A percentile compares a stretch with the other conserved stretches of the same genome.
These are phyloP conservation scores for Hypoxylon sp. DNA, from an alignment of 2,329 filamentous ascomycete species.

Conservation along the genomic window DNA sequence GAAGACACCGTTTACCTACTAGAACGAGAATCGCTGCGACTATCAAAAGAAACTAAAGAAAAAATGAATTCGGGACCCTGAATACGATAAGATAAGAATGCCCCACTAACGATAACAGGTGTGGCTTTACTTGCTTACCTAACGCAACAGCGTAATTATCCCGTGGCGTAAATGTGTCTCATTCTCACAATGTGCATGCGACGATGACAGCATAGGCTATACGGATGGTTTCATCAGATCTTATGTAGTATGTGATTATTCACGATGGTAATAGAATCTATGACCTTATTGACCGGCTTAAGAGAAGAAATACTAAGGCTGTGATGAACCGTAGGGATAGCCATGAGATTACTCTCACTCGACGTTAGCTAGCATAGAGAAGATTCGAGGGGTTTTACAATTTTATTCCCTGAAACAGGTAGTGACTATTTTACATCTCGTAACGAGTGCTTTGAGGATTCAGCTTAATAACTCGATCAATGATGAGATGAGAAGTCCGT, in stretches of 20 bases:
- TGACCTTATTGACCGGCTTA: neutral
- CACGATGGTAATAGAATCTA: neutral
- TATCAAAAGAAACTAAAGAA: constrained; percentile 24
- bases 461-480: constrained; percentile 18
- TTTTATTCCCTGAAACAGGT: constrained; percentile 28
- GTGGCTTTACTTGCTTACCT: neutral
- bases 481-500: constrained; percentile 28
- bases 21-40: constrained; percentile 1
- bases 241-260: neutral
- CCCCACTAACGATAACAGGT: constrained; percentile 10
- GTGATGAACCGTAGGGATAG: neutral
- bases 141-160: neutral
- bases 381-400: constrained; percentile 19
- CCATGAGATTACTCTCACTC: neutral
- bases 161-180: constrained; percentile 13
- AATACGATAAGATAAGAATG: constrained; percentile 35
- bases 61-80: constrained; percentile 20
- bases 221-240: neutral
- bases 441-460: constrained; percentile 30
- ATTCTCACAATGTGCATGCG: constrained; percentile 4
- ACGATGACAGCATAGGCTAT: neutral
- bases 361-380: neutral
- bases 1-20: neutral
- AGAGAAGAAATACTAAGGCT: neutral
- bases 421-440: constrained; percentile 28